Base-by-base conservation (phyloP, 139 green algal species). In the Chlorokybus atmophyticus region DNA sequence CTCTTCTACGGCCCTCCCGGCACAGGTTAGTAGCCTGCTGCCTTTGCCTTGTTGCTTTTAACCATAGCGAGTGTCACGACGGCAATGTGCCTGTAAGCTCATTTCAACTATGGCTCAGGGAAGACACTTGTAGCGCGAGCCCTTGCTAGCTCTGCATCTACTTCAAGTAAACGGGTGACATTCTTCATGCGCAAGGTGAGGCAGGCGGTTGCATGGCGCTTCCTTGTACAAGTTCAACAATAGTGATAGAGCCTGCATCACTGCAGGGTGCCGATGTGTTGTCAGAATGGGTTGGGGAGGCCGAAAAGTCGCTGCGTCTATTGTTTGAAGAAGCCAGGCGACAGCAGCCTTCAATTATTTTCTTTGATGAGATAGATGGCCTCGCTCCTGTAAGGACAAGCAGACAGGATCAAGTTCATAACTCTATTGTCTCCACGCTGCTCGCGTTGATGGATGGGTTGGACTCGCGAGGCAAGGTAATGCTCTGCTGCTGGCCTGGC, bases 161-260 rank as follows among this genome's bases (percentile, higher is more conserved):
- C 64, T 21, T 63, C 64, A 10, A 75, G 82, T 3, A 52, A 66
- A 25, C 73, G 80, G 50, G 84, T 95, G 35, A 64, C 83, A 21
- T 96, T 95, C 73, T 95, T 91, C 81, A 95, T 96, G 88, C 75
- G 88, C 44, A 94, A 96, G 71, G n/a, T n/a, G n/a, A n/a, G n/a
- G n/a, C n/a, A n/a, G n/a, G n/a, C n/a, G n/a, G n/a, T n/a, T n/a
- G n/a, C n/a, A n/a, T n/a, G n/a, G n/a, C n/a, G n/a, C n/a, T n/a
- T n/a, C n/a, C n/a, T n/a, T n/a, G n/a, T n/a, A n/a, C n/a, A n/a
- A n/a, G n/a, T n/a, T n/a, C n/a, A n/a, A n/a, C n/a, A n/a, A n/a
- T n/a, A n/a, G n/a, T n/a, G n/a, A n/a, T n/a, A n/a, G n/a, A n/a
- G n/a, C n/a, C n/a, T n/a, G n/a, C n/a, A n/a, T n/a, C n/a, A n/a